These are phyloP conservation scores for Spinacia oleracea DNA, from an alignment of 179 eudicot genomes.

Conservation along the genomic window DNA sequence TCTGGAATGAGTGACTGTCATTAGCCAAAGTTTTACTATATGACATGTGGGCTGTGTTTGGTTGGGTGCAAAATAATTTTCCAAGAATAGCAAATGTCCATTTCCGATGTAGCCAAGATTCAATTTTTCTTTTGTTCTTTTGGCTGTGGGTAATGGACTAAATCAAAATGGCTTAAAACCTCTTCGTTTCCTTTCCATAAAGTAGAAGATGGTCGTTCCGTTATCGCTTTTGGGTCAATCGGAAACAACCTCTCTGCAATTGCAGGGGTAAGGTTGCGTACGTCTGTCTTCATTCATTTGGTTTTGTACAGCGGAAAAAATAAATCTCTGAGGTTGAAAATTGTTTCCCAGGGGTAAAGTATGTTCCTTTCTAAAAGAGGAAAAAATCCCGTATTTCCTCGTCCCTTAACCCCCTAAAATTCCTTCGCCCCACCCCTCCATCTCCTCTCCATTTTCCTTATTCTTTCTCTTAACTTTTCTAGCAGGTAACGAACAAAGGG, in stretches of 20 bases:
- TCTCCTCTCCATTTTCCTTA: too few species aligned
- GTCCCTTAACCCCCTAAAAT: not conserved
- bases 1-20: not conserved
- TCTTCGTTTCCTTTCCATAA: too few species aligned
- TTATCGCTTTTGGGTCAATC: too few species aligned
- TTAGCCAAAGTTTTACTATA: not conserved
- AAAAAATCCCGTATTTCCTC: not conserved
- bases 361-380: not conserved
- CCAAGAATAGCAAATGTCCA: not conserved
- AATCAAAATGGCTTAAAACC: too few species aligned
- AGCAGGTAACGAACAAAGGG: not conserved
- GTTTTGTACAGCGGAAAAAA: not conserved
- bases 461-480: not conserved
- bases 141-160: too few species aligned
- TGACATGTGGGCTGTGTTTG: not conserved
- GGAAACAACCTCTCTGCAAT: too few species aligned
- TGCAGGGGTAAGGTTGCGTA: too few species aligned
- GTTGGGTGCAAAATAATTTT: not conserved
- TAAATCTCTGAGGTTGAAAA: not conserved
- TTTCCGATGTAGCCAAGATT: too few species aligned
- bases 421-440: not conserved
- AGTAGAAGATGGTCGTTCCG: too few species aligned
- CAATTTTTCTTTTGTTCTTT: not conserved
- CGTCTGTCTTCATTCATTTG: too few species aligned
- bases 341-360: not conserved